Percentiles rank a stretch among this genome's conserved stretches.
phyloP scores from a whole-genome alignment of 148 eudicot species.

The Cornus controversa region DNA sequence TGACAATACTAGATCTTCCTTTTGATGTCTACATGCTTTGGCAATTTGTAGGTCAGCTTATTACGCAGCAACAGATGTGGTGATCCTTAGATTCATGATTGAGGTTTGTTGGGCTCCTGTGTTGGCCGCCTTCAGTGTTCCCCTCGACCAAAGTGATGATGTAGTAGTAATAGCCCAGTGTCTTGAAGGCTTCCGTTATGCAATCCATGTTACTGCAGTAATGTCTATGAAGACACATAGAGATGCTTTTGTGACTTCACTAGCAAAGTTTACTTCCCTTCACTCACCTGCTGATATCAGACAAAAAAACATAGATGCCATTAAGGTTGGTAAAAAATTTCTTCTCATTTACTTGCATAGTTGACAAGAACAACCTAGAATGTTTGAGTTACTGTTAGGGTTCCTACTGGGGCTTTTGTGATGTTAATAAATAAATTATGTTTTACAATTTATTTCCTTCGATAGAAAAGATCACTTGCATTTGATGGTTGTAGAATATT shows the following conservation, averaged over 20 bases:
- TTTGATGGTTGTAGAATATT: neutral
- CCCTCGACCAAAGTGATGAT: conserved; percentile 98
- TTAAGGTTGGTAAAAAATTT: conserved; percentile 69
- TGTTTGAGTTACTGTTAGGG: neutral
- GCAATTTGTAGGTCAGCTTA: conserved; percentile 86
- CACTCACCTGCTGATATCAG: conserved; percentile 95
- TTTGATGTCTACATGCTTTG: conserved; percentile 26
- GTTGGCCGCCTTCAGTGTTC: conserved; percentile 99
- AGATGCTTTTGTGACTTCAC: conserved; percentile 86
- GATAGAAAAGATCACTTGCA: neutral
- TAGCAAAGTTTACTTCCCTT: conserved; percentile 84
- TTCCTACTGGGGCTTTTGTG: neutral
- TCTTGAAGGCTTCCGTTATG: conserved; percentile 87
- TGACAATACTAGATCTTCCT: neutral
- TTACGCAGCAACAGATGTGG: conserved; percentile 96
- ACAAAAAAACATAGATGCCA: conserved; percentile 90
- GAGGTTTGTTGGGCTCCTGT: conserved; percentile 99
- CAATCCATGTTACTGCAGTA: conserved; percentile 95
- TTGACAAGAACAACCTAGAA: neutral
- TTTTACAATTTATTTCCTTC: neutral
- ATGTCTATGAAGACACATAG: conserved; percentile 99
- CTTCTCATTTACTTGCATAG: neutral
- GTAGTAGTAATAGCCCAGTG: conserved; percentile 71
- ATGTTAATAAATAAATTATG: neutral
- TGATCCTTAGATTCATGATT: conserved; percentile 95